Evolutionary conservation across 306 rosid species (phyloP).

Genomic region (Citrullus colocynthis): DNA sequence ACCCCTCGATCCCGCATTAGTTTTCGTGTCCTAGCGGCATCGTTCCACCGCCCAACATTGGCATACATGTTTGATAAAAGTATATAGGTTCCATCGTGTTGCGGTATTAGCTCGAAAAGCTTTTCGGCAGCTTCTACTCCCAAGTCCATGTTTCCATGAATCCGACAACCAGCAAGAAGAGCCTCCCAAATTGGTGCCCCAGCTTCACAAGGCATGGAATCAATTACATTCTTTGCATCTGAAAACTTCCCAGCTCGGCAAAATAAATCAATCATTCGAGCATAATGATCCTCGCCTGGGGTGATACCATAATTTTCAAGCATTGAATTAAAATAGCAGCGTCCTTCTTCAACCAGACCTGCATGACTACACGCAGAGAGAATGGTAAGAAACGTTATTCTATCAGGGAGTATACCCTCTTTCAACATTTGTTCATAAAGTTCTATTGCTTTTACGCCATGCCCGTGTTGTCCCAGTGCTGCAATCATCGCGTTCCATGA

Average conservation of each 20-base stretch:
- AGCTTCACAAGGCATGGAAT: conserved; percentile 4
- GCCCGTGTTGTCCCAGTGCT: conserved; percentile 13
- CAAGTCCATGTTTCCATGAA: conserved; percentile 11
- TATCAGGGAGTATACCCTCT: conserved; percentile 9
- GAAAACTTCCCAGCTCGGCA: conserved; percentile 14
- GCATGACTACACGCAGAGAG: conserved; percentile 14
- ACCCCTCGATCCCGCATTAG: conserved; percentile 11
- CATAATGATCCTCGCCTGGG: conserved; percentile 15
- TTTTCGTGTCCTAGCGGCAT: conserved; percentile 9
- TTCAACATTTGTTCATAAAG: conserved; percentile 11
- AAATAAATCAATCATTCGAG: conserved; percentile 10
- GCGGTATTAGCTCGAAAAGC: conserved; percentile 6
- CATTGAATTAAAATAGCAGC: conserved; percentile 7
- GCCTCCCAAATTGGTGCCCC: conserved; percentile 15
- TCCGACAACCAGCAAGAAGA: conserved; percentile 12
- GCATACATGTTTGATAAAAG: conserved; percentile 13
- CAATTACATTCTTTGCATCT: conserved; percentile 8
- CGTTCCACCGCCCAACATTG: conserved; percentile 6
- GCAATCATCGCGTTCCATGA: conserved; percentile 17
- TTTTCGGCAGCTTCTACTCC: conserved; percentile 7
- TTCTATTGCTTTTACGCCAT: conserved; percentile 8
- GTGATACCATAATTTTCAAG: background rate
- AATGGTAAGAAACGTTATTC: conserved; percentile 8
- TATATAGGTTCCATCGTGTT: conserved; percentile 10
- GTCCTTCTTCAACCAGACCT: conserved; percentile 10